Conservation (phyloP, 2,329 filamentous ascomycete genomes). For the Diplodia scrobiculata region DNA sequence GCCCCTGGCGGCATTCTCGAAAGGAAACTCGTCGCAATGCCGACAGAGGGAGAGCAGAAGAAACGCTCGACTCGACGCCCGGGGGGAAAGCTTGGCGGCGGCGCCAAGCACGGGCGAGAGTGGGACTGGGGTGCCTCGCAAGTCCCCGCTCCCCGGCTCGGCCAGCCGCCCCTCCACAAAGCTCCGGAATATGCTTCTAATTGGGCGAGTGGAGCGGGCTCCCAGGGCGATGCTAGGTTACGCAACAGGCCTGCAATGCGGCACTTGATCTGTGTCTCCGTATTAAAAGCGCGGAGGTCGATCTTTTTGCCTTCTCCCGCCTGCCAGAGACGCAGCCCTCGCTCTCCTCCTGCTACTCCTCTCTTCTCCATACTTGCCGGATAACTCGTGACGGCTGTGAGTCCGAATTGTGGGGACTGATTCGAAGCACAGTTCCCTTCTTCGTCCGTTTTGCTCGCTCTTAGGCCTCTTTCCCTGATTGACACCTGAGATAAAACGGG, state of each 20-base stretch:
- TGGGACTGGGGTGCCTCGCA: not conserved
- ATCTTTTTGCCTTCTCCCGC: not conserved
- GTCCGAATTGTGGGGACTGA: too few species aligned
- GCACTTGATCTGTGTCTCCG: not conserved
- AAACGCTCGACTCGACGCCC: not conserved
- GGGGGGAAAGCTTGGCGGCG: not conserved
- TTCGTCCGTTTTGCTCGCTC: too few species aligned
- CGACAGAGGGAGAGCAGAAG: too few species aligned
- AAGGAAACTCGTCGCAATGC: too few species aligned
- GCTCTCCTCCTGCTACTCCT: not conserved
- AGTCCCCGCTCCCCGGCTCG: too few species aligned
- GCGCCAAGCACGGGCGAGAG: slow-evolving; percentile 10
- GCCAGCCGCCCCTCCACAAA: not conserved
- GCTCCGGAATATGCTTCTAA: not conserved
- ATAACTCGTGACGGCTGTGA: too few species aligned
- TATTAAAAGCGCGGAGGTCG: slow-evolving; percentile 4
- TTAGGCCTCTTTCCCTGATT: too few species aligned
- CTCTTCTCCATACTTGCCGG: too few species aligned
- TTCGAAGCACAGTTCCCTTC: too few species aligned
- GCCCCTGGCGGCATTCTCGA: not conserved
- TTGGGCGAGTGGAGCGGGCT: not conserved
- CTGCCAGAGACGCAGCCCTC: not conserved
- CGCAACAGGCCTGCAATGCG: not conserved
- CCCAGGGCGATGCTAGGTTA: not conserved
- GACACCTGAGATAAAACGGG: too few species aligned